These are phyloP conservation scores for Pichia sp. DNA, from an alignment of 1,139 yeast species.

Conservation along the genomic window DNA sequence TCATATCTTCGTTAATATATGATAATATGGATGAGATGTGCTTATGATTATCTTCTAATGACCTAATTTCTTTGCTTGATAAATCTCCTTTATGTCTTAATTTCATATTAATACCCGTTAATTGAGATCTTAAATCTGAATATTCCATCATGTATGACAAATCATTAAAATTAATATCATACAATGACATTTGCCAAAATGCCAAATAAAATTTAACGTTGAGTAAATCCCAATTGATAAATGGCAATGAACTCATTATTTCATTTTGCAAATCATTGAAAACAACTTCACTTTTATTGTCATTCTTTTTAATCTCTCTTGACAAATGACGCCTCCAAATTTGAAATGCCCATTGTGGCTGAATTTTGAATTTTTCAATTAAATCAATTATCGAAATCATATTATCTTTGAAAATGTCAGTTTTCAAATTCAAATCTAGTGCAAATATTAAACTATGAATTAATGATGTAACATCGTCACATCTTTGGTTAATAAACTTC, in stretches of 20 bases:
- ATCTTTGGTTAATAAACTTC: conserved; percentile 64
- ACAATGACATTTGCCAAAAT: conserved; percentile 74
- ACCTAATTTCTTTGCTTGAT: conserved; percentile 21
- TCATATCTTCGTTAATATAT: conserved; percentile 24
- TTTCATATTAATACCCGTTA: conserved; percentile 33
- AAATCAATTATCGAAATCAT: conserved; percentile 46
- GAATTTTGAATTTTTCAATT: conserved; percentile 43
- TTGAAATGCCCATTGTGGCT: conserved; percentile 68
- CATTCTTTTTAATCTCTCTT: conserved; percentile 19
- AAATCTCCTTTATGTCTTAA: conserved; percentile 31
- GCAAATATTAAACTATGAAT: conserved; percentile 60
- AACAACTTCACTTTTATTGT: conserved; percentile 11
- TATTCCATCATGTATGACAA: conserved; percentile 47
- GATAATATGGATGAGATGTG: conserved; percentile 27
- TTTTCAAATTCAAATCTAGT: conserved; percentile 44
- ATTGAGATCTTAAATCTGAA: conserved; percentile 34
- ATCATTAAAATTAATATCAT: conserved; percentile 60
- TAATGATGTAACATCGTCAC: conserved; percentile 65
- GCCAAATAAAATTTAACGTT: conserved; percentile 44
- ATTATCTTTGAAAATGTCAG: conserved; percentile 31
- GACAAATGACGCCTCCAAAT: conserved; percentile 58
- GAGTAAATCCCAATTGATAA: conserved; percentile 34
- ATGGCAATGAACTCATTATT: conserved; percentile 23
- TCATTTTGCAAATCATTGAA: conserved; percentile 19
- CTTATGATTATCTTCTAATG: conserved; percentile 17